Conservation (phyloP, 1,139 yeast genomes). For the Blastobotrys proliferans region DNA sequence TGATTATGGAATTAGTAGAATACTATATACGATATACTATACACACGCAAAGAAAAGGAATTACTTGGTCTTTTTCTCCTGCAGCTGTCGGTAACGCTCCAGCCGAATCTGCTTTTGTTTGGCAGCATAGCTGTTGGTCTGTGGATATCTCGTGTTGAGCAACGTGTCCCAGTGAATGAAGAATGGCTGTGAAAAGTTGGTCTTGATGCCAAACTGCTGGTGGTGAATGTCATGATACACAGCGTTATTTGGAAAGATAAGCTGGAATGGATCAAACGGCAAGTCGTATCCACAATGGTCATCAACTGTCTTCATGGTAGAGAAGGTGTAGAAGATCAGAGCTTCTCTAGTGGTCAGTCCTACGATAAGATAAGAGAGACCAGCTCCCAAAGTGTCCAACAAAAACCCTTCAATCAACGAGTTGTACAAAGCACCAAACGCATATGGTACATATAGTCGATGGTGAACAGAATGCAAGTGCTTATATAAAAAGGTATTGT, state of each 20-base stretch:
- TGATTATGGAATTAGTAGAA: too few relatives aligned
- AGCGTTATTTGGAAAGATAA: slow-evolving; percentile 88
- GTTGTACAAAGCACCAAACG: slow-evolving; percentile 93
- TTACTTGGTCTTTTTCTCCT: slow-evolving; percentile 11
- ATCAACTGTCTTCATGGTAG: slow-evolving; percentile 94
- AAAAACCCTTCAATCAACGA: slow-evolving; percentile 91
- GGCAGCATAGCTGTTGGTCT: slow-evolving; percentile 32
- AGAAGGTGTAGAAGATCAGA: slow-evolving; percentile 69
- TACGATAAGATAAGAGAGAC: slow-evolving; percentile 64
- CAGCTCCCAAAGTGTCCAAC: slow-evolving; percentile 89
- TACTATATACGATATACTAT: too few relatives aligned
- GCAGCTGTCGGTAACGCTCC: slow-evolving; percentile 20
- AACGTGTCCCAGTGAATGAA: slow-evolving; percentile 87
- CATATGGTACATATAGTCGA: slow-evolving; percentile 89
- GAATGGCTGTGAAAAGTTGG: slow-evolving; percentile 94
- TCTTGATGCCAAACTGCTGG: slow-evolving; percentile 91
- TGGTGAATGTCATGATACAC: slow-evolving; percentile 97
- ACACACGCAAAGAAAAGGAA: too few relatives aligned
- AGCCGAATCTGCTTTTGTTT: slow-evolving; percentile 33
- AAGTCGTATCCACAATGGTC: slow-evolving; percentile 96
- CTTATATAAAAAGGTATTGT: slow-evolving; percentile 68
- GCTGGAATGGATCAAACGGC: slow-evolving; percentile 87
- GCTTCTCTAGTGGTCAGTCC: slow-evolving; percentile 73
- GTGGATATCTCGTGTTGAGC: slow-evolving; percentile 68
- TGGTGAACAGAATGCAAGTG: slow-evolving; percentile 93